These are phyloP conservation scores for Cutaneotrichosporon mucoides DNA, from an alignment of 1,284 basidiomycete genomes.

Conservation along the genomic window DNA sequence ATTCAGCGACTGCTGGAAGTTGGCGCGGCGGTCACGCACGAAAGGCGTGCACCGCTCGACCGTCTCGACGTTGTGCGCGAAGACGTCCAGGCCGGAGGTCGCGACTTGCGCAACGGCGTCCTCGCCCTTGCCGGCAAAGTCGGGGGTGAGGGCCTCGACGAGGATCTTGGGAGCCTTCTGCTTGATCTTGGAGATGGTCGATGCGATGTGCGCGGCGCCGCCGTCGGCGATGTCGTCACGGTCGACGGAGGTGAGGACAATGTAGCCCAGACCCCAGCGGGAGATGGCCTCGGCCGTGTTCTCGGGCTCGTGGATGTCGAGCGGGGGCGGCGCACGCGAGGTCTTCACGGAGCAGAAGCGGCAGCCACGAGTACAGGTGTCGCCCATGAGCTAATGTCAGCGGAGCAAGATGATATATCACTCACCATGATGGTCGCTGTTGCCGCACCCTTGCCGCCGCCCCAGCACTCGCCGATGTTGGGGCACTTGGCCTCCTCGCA, in stretches of 20 bases:
- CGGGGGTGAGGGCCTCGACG: constrained; percentile 94
- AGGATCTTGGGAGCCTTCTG: constrained; percentile 93
- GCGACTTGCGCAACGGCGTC: constrained; percentile 78
- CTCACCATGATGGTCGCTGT: constrained; percentile 96
- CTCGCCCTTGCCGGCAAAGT: constrained; percentile 73
- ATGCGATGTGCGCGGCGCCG: constrained; percentile 88
- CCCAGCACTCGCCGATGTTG: constrained; percentile 99
- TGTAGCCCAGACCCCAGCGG: constrained; percentile 97
- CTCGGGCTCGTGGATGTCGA: constrained; percentile 96
- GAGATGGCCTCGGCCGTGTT: constrained; percentile 97
- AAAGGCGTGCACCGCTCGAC: constrained; percentile 88
- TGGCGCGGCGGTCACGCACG: constrained; percentile 91
- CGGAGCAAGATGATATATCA: background rate
- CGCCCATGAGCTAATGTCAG: constrained; percentile 83
- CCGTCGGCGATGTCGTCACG: constrained; percentile 92
- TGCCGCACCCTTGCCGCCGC: constrained; percentile 79
- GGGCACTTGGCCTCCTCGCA: constrained; percentile 99
- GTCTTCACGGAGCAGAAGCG: constrained; percentile 98
- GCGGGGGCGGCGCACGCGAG: constrained; percentile 74
- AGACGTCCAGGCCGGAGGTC: constrained; percentile 90
- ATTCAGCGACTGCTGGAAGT: constrained; percentile 80
- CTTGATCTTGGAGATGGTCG: constrained; percentile 93
- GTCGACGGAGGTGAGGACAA: constrained; percentile 95
- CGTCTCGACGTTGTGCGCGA: constrained; percentile 97
- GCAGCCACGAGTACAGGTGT: constrained; percentile 97